Base-by-base conservation (phyloP, 805 yeast species). In the Candida namnaoensis region DNA sequence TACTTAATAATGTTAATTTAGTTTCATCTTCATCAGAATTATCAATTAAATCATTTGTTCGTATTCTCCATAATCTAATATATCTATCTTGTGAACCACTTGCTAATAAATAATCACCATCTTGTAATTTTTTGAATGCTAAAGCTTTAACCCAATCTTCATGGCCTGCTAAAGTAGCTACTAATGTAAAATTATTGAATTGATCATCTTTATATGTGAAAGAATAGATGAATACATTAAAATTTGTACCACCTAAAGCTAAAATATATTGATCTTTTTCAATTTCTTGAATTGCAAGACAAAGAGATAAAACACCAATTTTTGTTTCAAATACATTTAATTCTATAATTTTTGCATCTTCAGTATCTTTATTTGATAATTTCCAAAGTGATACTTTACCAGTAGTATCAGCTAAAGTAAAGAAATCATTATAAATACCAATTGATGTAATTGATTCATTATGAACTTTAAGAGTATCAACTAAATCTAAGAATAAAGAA, bases 111-210 rank as follows among this genome's bases (percentile, higher is more conserved):
- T 72, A 77, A 45, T 76, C 79, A 23, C 71, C 76, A 7, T 67
- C 68, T 0, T 61, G 59, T 15, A 65, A 69, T 34, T 65, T 64
- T 43, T 70, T 61, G 54, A 87, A 76, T 1, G 79, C 71, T 28
- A 93, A 62, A 12, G 87, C 71, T 56, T 84, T 83, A 39, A 93
- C 76, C 99, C 99, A 93, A 61, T 90, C 96, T 61, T 93, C 99
- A 58, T 93, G 99, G 5, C 99, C 99, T 26, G 79, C 72, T 32
- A 93, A 61, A 8, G 64, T 64, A 1, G 88, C 83, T 28, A 69
- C 66, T 41, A 64, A 65, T 8, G 51, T 40, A 35, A 71, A 62
- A 11, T 48, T 43, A 3, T 39, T 35, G 12, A 61, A 32, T 11
- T 42, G 32, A 6, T 45, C 39, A 5, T 42, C 38, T 1, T 48